Base-by-base conservation (phyloP, 2,329 filamentous ascomycete genomes). In the Didymella keratinophila region DNA sequence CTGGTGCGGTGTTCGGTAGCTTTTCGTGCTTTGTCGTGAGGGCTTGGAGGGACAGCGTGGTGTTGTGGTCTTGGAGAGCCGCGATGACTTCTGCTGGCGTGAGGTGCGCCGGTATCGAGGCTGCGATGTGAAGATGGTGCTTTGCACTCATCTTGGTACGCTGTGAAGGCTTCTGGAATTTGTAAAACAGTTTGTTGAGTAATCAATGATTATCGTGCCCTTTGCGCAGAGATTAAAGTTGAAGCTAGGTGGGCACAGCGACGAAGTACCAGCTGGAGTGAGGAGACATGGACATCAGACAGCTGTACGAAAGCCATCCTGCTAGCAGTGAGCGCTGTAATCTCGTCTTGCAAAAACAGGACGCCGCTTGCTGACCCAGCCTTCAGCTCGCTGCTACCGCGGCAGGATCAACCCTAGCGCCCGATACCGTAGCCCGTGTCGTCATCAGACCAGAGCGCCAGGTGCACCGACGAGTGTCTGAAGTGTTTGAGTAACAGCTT, bases 21-120 rank as follows among this genome's bases (percentile, higher is more conserved):
- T 71, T 70, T 25, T 65, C 52, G 52, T 76, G 68, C 39, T 66
- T 61, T 12, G 66, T 66, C 1, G 71, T 76, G 11, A 76, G 68
- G 39, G 73, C 70, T 62, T 76, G 74, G 18, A 76, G 67, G 4
- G 66, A 69, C 37, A 76, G 68, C 36, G 67, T 66, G 1, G 71
- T 76, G 51, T 66, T 66, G 66, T 76, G 73, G 59, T 76, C 66
- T 58, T 76, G 73, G 12, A 76, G 68, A 1, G 72, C 72, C 36
- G 63, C 63, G 45, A 75, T 67, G 30, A 76, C 58, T 44, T 63
- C 64, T 44, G 42, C 44, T 8, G 70, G 71, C 1, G 66, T 37
- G 30, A 76, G 59, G 53, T 71, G 64, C 3, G 66, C 16, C 11
- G 73, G 74, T 36, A 76, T 71, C 3, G 65, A 58, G 25, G 69